Evolutionary conservation across 306 rosid genomes (phyloP).

Genomic region (Quercus parvula): DNA sequence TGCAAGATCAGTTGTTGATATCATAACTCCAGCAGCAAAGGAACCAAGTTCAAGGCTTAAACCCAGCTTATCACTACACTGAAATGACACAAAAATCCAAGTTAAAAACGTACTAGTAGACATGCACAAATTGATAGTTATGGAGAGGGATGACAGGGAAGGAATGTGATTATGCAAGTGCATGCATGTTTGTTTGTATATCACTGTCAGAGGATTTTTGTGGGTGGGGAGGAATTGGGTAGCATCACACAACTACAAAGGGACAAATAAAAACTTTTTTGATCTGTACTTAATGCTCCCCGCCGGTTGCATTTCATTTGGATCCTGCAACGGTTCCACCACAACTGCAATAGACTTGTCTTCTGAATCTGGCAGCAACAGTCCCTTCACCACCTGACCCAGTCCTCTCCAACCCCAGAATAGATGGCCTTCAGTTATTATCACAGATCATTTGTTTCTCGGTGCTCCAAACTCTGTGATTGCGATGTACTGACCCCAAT

Average conservation of each 20-base stretch:
- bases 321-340: too few species aligned
- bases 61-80: conserved; percentile 98
- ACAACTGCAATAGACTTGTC: too few species aligned
- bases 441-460: too few species aligned
- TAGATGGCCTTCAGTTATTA: too few species aligned
- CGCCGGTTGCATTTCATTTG: too few species aligned
- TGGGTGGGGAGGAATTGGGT: conserved; percentile 13
- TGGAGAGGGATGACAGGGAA: background rate
- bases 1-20: conserved; percentile 97
- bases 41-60: conserved; percentile 96
- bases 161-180: background rate
- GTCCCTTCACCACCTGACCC: too few species aligned
- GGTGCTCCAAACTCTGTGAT: too few species aligned
- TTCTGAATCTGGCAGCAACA: too few species aligned
- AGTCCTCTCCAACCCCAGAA: too few species aligned
- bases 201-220: background rate
- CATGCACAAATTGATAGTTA: background rate
- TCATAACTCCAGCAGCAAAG: conserved; percentile 99
- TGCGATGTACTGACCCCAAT: too few species aligned
- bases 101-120: conserved; percentile 22
- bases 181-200: conserved; percentile 4
- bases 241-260: conserved; percentile 9
- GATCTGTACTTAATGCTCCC: too few species aligned
- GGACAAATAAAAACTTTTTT: conserved; percentile 8
- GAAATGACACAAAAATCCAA: conserved; percentile 41